Base-by-base conservation (phyloP, 2,329 filamentous ascomycete genomes). In the Scolecobasidium constrictum region DNA sequence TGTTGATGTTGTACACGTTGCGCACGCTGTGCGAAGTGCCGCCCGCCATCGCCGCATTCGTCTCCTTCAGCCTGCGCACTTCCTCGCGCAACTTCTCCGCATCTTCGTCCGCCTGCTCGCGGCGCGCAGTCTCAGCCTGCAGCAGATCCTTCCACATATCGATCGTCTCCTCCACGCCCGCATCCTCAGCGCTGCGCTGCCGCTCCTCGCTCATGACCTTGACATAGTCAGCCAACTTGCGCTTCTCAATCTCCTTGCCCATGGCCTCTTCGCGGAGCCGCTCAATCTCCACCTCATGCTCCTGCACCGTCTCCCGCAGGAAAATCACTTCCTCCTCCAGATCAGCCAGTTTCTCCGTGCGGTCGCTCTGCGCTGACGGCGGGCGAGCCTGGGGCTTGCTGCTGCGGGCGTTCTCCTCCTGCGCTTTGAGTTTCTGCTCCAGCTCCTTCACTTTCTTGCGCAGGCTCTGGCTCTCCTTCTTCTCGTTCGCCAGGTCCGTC, bases 111-210 rank as follows among this genome's bases (percentile, higher is more conserved):
- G 84, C 78, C 60, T 94, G 85, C 61, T 95, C 90, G 45, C 90
- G 78, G 21, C 87, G 78, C 3, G 83, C 82, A 2, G 85, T 92
- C 61, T 98, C 92, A 50, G 92, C 86, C 56, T 95, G 86, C 19
- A 95, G 74, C 47, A 96, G 76, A 53, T 95, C 90, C 59, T 94
- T 94, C 82, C 86, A 94, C 61, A 95, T 90, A 48, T 93, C 86
- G 35, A 64, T 56, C 15, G 62, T 62, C 47, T 65, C 62, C 40
- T 64, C 58, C 33, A 61, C 50, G 16, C 59, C 58, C 42, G 56
- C 55, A n/a, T 42, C 44, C 18, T 61, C 56, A 26, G 61, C 61
- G 4, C 57, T 56, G 26, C 50, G 55, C 46, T 57, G 57, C 28
- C 60, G 63, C 23, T 64, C 65, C 38, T 77, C 76, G 21, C 72